Evolutionary conservation across 1,284 basidiomycete species (phyloP).

Genomic region (Heterobasidion irregulare): DNA sequence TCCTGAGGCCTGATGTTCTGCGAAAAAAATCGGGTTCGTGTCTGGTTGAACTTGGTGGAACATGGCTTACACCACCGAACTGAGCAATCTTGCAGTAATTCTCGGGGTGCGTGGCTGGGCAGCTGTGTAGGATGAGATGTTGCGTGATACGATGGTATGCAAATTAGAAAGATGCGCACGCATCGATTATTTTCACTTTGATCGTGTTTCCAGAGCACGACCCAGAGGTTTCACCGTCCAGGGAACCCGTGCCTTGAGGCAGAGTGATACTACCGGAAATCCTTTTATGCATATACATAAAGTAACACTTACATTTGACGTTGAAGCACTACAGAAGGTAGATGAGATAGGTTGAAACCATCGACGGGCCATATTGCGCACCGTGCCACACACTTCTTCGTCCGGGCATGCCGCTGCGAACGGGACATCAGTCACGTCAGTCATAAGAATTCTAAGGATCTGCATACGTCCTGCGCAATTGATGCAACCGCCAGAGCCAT

Average conservation of each 20-base stretch:
- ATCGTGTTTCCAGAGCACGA: conserved; percentile 17
- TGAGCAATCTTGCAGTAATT: conserved; percentile 21
- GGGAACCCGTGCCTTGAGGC: conserved; percentile 14
- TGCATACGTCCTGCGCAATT: conserved; percentile 18
- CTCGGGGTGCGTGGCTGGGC: conserved; percentile 19
- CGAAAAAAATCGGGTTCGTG: not conserved
- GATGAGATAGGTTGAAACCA: no score
- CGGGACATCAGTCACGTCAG: not conserved
- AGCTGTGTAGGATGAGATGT: conserved; percentile 8
- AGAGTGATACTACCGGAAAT: not conserved
- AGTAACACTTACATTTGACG: conserved; percentile 10
- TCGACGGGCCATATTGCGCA: not conserved
- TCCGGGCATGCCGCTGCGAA: conserved; percentile 16
- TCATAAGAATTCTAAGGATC: not conserved
- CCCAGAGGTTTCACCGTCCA: conserved; percentile 18
- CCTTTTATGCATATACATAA: not conserved
- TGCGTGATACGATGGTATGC: not conserved
- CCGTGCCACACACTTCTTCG: conserved; percentile 16
- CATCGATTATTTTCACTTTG: conserved; percentile 21
- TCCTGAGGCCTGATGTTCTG: conserved; percentile 17
- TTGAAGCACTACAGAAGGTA: conserved; percentile 13
- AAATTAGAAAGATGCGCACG: conserved; percentile 11
- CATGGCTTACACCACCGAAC: conserved; percentile 17
- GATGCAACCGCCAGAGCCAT: conserved; percentile 21
- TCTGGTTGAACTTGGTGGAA: not conserved